A percentile compares a stretch with the other conserved stretches of the same genome.
Conservation (phyloP, 441 rosid species). For the Raphanus hybrid region DNA sequence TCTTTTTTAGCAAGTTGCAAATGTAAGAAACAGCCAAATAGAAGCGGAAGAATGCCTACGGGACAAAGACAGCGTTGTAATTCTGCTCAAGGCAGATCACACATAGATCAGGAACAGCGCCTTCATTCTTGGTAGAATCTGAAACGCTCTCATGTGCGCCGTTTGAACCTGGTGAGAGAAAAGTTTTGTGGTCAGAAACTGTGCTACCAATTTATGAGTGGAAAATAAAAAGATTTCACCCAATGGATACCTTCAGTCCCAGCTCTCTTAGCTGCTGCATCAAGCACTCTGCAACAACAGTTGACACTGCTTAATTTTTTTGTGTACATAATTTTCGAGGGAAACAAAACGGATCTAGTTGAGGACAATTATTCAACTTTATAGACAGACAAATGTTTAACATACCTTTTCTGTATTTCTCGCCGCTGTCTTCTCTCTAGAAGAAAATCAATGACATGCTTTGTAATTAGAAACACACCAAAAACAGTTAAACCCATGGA, state of each 20-base stretch:
- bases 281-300: constrained; percentile 67
- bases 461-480: constrained; percentile 76
- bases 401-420: constrained; percentile 47
- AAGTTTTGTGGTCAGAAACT: constrained; percentile 20
- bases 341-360: constrained; percentile 23
- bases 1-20: constrained; percentile 15
- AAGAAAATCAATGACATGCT: constrained; percentile 61
- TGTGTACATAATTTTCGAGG: constrained; percentile 36
- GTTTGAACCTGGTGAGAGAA: constrained; percentile 41
- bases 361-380: constrained; percentile 46
- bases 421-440: constrained; percentile 69
- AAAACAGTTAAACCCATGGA: constrained; percentile 73
- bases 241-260: constrained; percentile 57
- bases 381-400: constrained; percentile 57
- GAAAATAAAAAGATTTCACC: constrained; percentile 5
- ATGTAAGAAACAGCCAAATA: not conserved
- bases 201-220: not conserved
- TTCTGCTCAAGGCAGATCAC: constrained; percentile 97
- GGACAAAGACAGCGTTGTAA: constrained; percentile 86
- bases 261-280: constrained; percentile 77
- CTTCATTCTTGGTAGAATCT: constrained; percentile 64
- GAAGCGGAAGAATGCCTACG: constrained; percentile 57
- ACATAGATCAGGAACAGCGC: constrained; percentile 76
- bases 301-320: constrained; percentile 45
- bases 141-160: constrained; percentile 54